Evolutionary conservation across 208 protist genomes (phyloP), one percentile per base, ranked within the genome.

Genomic region (Borovskyia barvae): DNA sequence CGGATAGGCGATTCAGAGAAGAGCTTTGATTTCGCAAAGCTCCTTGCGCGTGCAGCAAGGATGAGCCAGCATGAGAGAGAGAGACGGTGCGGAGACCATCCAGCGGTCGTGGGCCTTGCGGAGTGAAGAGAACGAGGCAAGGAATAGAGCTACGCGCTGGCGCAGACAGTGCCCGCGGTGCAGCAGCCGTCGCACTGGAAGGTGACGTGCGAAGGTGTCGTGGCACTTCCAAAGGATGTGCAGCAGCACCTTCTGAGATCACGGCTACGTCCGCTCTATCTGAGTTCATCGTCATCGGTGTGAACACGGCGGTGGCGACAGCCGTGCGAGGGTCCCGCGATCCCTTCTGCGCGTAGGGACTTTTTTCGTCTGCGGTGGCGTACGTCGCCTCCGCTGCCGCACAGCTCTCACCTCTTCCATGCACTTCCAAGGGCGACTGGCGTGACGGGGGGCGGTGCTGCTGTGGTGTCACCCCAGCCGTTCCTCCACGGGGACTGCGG

Each of bases 21-120:
- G 19, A 0, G 0, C 45, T 37, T 39, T 49, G 54, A 20, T 4
- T 25, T 1, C 19, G 54, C 47, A 62, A 24, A 12, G 8, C 0
- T 19, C 11, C 46, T 6, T 28, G 45, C 32, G 17, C 11, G 14
- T 5, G 35, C 55, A 1, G 2, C 15, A 5, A 24, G 30, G 29
- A 9, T 17, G 15, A 5, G 12, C 15, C 15, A 8, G 22, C 25
- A 26, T 12, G 35, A n/a, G 29, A 17, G 17, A 52, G 35, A 3
- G 67, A 72, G 25, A 56, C 66, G 25, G 87, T 67, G 1, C 53
- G 49, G n/a, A 94, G 65, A 0, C 63, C 54, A 0, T 76, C 71
- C 17, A 94, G 64, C 33, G 87, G 87, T 2, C 75, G 81, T 12
- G 81, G 75, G 0, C 87, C 87, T 24, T 94, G 84, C 14, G 87